Conservation (phyloP, 1,284 basidiomycete genomes). For the Boletus sp. region DNA sequence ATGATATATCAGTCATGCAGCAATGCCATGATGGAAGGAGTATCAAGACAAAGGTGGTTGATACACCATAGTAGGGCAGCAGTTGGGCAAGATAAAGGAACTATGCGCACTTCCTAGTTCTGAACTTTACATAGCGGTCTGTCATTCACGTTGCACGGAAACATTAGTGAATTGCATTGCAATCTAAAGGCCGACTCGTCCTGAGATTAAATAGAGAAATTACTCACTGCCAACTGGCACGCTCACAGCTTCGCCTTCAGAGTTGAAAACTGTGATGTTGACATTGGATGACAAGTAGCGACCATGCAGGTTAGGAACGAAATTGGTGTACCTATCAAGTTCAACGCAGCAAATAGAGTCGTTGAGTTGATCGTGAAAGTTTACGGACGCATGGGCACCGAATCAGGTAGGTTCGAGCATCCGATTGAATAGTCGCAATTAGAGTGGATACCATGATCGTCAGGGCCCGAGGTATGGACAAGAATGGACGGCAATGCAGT, state of each 20-base stretch:
- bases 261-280: conserved; percentile 70
- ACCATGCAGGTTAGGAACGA: conserved; percentile 67
- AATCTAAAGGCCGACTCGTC: background rate
- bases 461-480: background rate
- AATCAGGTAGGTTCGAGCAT: background rate
- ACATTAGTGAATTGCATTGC: background rate
- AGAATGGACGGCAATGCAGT: background rate
- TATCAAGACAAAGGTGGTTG: background rate
- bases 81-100: background rate
- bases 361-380: background rate
- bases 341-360: background rate
- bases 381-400: background rate
- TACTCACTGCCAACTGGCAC: conserved; percentile 61
- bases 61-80: background rate
- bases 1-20: background rate
- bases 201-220: background rate
- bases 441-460: conserved; percentile 6
- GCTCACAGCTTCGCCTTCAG: conserved; percentile 45
- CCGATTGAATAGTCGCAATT: background rate
- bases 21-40: background rate
- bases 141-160: background rate
- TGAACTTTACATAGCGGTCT: conserved; percentile 73
- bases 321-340: conserved; percentile 58
- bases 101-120: conserved; percentile 58
- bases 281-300: conserved; percentile 82